A percentile compares a stretch with the other conserved stretches of the same genome.
phyloP scores from a whole-genome alignment of 2,329 filamentous ascomycete genomes.

The Xylaria sp. region DNA sequence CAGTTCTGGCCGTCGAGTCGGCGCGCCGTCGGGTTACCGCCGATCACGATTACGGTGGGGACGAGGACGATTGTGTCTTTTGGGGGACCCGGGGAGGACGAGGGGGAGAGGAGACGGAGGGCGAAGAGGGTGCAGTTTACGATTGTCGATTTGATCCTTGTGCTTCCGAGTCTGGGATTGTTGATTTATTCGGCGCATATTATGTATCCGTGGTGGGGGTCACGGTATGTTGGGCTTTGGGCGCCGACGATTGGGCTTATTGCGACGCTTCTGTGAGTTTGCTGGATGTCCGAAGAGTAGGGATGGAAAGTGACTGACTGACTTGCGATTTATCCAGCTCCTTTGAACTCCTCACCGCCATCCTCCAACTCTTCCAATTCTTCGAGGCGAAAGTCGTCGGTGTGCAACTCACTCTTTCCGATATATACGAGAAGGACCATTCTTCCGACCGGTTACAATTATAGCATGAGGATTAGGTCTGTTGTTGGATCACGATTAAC shows the following conservation, averaged over 20 bases:
- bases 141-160: slow-evolving; percentile 24
- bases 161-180: slow-evolving; percentile 23
- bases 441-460: slow-evolving; percentile 22
- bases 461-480: slow-evolving; percentile 6
- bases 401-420: slow-evolving; percentile 25
- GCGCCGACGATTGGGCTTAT: slow-evolving; percentile 27
- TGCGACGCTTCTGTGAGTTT: slow-evolving; percentile 26
- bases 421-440: slow-evolving; percentile 27
- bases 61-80: slow-evolving; percentile 24
- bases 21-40: slow-evolving; percentile 26
- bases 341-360: slow-evolving; percentile 24
- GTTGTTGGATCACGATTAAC: no score
- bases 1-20: slow-evolving; percentile 27
- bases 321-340: slow-evolving; percentile 12
- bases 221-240: slow-evolving; percentile 26
- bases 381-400: slow-evolving; percentile 29
- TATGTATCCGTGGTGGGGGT: slow-evolving; percentile 29
- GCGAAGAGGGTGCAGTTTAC: slow-evolving; percentile 24
- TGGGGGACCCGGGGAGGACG: slow-evolving; percentile 27
- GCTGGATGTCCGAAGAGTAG: no score
- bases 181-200: slow-evolving; percentile 27
- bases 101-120: slow-evolving; percentile 23
- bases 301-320: neutral
- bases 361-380: slow-evolving; percentile 28
- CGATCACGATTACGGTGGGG: slow-evolving; percentile 22